Evolutionary conservation across 2,329 filamentous ascomycete species (phyloP).

Genomic region (Fusarium xyrophilum): DNA sequence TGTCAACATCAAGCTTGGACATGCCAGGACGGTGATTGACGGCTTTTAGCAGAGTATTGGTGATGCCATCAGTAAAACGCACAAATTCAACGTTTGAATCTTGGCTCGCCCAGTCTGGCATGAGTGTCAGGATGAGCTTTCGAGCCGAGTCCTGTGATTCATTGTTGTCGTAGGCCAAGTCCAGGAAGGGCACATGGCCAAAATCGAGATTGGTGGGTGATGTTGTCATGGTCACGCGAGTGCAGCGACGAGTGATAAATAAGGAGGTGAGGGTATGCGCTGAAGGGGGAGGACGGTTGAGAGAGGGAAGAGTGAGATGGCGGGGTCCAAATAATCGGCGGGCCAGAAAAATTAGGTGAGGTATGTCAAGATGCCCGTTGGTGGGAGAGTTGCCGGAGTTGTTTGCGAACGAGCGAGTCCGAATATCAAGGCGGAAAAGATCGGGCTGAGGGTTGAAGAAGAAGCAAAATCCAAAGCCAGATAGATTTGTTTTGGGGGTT

Average conservation of each 20-base stretch:
- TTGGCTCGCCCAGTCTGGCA: slow-evolving; percentile 80
- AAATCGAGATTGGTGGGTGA: slow-evolving; percentile 46
- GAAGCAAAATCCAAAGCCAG: slow-evolving; percentile 7
- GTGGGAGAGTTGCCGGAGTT: not conserved
- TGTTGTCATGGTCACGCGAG: slow-evolving; percentile 45
- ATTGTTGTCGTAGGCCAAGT: slow-evolving; percentile 77
- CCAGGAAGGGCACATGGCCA: slow-evolving; percentile 67
- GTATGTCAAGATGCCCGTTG: not conserved
- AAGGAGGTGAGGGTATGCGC: slow-evolving; percentile 11
- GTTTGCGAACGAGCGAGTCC: slow-evolving; percentile 4
- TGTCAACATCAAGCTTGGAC: slow-evolving; percentile 76
- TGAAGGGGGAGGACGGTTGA: not conserved
- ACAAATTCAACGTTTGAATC: slow-evolving; percentile 82
- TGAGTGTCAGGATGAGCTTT: slow-evolving; percentile 77
- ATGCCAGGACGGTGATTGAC: slow-evolving; percentile 71
- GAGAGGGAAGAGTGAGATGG: slow-evolving; percentile 15
- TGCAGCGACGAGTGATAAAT: slow-evolving; percentile 16
- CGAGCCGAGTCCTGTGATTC: slow-evolving; percentile 82
- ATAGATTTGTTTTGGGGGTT: slow-evolving; percentile 27
- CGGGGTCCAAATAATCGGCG: slow-evolving; percentile 8
- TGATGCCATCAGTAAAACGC: slow-evolving; percentile 97
- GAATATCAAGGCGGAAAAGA: slow-evolving; percentile 3
- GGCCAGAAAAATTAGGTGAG: slow-evolving; percentile 10
- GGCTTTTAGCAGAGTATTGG: slow-evolving; percentile 88
- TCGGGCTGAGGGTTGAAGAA: not conserved